These are phyloP conservation scores for Claviceps sp. DNA, from an alignment of 2,329 filamentous ascomycete genomes.

Conservation along the genomic window DNA sequence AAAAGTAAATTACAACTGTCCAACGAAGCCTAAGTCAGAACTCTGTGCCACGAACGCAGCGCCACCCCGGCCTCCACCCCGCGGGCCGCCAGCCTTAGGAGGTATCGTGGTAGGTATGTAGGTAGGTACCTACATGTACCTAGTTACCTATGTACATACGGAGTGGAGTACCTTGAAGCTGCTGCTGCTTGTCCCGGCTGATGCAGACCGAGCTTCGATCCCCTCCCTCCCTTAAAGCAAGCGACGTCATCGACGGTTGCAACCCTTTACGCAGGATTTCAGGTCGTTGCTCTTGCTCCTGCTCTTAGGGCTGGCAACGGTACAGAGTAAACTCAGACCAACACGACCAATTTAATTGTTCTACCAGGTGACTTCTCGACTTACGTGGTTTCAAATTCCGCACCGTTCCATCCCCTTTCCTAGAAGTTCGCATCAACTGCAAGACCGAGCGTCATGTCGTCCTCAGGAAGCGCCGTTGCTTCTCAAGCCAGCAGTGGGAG, in stretches of 20 bases:
- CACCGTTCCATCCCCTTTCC: neutral
- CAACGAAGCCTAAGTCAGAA: too few species aligned
- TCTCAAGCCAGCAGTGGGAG: conserved; percentile 29
- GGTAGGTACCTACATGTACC: too few species aligned
- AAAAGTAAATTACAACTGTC: too few species aligned
- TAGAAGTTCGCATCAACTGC: neutral
- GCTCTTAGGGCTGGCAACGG: neutral
- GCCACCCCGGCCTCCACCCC: too few species aligned
- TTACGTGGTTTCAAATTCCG: neutral
- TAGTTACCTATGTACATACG: too few species aligned
- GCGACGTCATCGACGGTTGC: conserved; percentile 1
- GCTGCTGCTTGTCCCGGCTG: neutral
- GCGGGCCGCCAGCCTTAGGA: too few species aligned
- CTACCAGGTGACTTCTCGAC: neutral
- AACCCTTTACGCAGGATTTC: neutral
- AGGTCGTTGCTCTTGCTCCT: neutral
- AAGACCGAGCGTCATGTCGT: conserved; percentile 15
- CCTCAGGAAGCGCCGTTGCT: conserved; percentile 15
- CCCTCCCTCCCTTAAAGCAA: neutral
- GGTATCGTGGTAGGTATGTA: too few species aligned
- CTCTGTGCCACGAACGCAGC: too few species aligned
- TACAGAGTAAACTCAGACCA: neutral
- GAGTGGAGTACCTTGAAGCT: neutral
- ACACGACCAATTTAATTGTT: neutral
- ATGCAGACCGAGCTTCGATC: neutral